These are phyloP conservation scores for Isabelozyma rhagii DNA, from an alignment of 805 yeast species.

Conservation along the genomic window DNA sequence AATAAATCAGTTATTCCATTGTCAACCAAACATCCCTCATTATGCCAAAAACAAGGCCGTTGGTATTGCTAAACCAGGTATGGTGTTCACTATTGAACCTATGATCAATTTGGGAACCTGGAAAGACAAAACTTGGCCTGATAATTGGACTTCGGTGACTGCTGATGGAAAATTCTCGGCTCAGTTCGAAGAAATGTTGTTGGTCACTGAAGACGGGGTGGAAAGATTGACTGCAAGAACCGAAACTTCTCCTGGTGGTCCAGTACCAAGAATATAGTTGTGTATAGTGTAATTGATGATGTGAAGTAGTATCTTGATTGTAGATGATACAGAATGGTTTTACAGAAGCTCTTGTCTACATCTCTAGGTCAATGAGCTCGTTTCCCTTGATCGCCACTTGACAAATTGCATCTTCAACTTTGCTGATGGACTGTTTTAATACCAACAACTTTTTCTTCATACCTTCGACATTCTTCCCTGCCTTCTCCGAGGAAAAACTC, in stretches of 20 bases:
- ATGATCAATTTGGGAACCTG: slow-evolving; percentile 87
- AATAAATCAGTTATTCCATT: slow-evolving; percentile 79
- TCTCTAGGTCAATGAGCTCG: slow-evolving; percentile 8
- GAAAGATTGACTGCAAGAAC: slow-evolving; percentile 85
- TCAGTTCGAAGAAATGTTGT: slow-evolving; percentile 90
- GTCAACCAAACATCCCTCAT: slow-evolving; percentile 91
- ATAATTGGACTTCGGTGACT: slow-evolving; percentile 93
- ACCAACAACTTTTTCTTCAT: slow-evolving; percentile 20
- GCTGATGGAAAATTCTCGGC: slow-evolving; percentile 89
- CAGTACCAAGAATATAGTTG: slow-evolving; percentile 51
- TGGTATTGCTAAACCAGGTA: slow-evolving; percentile 93
- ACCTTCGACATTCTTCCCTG: slow-evolving; percentile 7
- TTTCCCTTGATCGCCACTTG: slow-evolving; percentile 17
- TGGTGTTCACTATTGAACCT: slow-evolving; percentile 96
- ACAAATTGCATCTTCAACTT: slow-evolving; percentile 19
- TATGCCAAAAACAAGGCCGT: slow-evolving; percentile 90
- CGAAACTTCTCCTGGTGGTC: slow-evolving; percentile 86
- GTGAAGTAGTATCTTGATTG: background rate
- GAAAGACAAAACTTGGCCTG: slow-evolving; percentile 90
- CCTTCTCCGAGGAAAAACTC: slow-evolving; percentile 7
- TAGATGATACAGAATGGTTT: background rate
- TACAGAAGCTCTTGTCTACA: background rate
- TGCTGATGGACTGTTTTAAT: slow-evolving; percentile 17
- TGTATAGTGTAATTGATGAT: background rate
- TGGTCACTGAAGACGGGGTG: slow-evolving; percentile 90